Conservation (phyloP, 768 basidiomycete genomes). For the Naganishia randhawae region DNA sequence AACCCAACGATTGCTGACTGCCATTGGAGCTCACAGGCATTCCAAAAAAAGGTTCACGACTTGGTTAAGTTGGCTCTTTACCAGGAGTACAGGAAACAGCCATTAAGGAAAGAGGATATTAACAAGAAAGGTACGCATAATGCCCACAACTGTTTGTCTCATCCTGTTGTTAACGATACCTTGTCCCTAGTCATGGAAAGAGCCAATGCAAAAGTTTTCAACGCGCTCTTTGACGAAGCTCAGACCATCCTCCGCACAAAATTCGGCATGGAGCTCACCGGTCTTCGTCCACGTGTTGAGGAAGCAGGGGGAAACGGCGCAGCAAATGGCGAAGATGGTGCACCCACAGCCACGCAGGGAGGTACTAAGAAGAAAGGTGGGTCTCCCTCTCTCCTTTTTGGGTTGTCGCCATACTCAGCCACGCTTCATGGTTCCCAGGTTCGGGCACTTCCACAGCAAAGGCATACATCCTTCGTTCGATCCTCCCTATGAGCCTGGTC, state of each 20-base stretch:
- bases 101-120: constrained; percentile 76
- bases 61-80: constrained; percentile 79
- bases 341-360: constrained; percentile 60
- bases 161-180: constrained; percentile 28
- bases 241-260: constrained; percentile 63
- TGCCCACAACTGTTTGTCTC: not conserved
- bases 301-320: constrained; percentile 49
- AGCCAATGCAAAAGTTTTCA: constrained; percentile 58
- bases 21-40: constrained; percentile 55
- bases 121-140: constrained; percentile 66
- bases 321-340: constrained; percentile 57
- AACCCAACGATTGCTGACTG: not conserved
- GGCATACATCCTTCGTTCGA: constrained; percentile 77
- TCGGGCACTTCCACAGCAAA: constrained; percentile 5
- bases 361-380: constrained; percentile 70
- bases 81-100: constrained; percentile 65
- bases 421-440: too few relatives aligned
- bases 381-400: constrained; percentile 5
- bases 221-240: constrained; percentile 61
- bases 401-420: not conserved
- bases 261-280: constrained; percentile 81
- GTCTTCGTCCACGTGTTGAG: constrained; percentile 56
- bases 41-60: constrained; percentile 64
- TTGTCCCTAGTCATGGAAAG: constrained; percentile 55
- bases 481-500: constrained; percentile 62